These are phyloP conservation scores for Trametes versicolor DNA, from an alignment of 1,284 basidiomycete species.

Conservation along the genomic window DNA sequence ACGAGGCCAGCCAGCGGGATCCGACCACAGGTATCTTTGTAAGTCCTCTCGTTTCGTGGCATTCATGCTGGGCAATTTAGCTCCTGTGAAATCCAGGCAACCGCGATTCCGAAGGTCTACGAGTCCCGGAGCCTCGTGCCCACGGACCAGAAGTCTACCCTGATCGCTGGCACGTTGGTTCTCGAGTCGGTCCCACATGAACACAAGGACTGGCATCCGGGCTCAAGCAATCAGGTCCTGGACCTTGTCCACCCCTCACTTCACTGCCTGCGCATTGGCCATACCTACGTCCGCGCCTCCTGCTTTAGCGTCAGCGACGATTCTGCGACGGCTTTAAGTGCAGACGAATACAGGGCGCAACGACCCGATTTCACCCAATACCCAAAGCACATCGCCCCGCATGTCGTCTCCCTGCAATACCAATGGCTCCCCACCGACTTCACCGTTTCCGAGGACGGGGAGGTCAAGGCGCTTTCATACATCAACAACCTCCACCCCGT, in stretches of 20 bases:
- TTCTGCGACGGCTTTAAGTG: neutral
- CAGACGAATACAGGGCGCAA: neutral
- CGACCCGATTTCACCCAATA: slow-evolving; percentile 3
- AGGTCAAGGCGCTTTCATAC: slow-evolving; percentile 9
- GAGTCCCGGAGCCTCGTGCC: slow-evolving; percentile 44
- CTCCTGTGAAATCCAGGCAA: neutral
- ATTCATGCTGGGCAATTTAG: neutral
- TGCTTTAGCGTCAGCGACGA: neutral
- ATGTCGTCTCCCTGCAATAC: slow-evolving; percentile 12
- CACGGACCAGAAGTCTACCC: slow-evolving; percentile 4
- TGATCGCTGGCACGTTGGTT: slow-evolving; percentile 5
- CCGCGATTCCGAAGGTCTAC: slow-evolving; percentile 50
- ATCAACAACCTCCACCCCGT: slow-evolving; percentile 25
- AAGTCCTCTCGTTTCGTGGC: neutral
- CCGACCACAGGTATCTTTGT: slow-evolving; percentile 49
- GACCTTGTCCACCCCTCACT: slow-evolving; percentile 30
- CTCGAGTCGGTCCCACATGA: slow-evolving; percentile 23
- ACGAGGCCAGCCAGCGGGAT: slow-evolving; percentile 55
- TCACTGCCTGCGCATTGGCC: slow-evolving; percentile 17
- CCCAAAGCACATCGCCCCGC: neutral
- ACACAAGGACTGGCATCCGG: slow-evolving; percentile 37
- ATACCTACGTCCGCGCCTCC: slow-evolving; percentile 18
- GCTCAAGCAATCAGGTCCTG: slow-evolving; percentile 34
- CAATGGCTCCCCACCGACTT: slow-evolving; percentile 35
- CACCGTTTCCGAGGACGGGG: slow-evolving; percentile 11